Evolutionary conservation across 495 filamentous ascomycete genomes (phyloP), one percentile per base, ranked within the genome.

Genomic region (Tuber brumale): DNA sequence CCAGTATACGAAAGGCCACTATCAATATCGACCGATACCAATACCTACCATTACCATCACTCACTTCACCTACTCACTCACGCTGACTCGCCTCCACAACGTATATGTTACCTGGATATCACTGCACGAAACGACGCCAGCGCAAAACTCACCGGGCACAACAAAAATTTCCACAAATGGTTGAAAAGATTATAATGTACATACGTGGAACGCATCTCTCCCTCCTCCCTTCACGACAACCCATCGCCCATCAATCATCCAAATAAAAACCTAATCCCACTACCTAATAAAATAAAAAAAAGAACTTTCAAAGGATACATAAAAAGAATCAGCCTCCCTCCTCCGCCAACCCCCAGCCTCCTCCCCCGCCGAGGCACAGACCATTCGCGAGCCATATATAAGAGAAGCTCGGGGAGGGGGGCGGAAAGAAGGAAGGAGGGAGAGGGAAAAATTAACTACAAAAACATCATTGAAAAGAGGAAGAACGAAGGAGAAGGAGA

Each of bases 201-300:
- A 66, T 66, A 66, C 57, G 31, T 35, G 31, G 31, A 66, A 66
- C 57, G 57, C 57, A 66, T 66, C n/a, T 12, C 57, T 35, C 27
- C 57, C 51, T 14, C 51, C 27, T 66, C 57, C 57, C 57, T 66
- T 35, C 57, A 31, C 57, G 27, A 66, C 57, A 66, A 66, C 31
- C 57, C 57, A 66, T 66, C 57, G 57, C 31, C 57, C 57, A 35
- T 66, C 57, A 66, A 66, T 66, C 57, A 66, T 66, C 57, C 57
- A 66, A 31, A 31, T 42, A 27, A 66, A 66, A 66, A 66, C 57
- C 57, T 18, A 16, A 66, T 66, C 57, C 57, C 57, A 66, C 57
- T 31, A 31, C 57, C 57, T 66, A 66, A 14, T 31, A 66, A 66
- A 51, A 51, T 16, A 46, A 66, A 57, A 57, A 6, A 48, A 61